These are phyloP conservation scores for Cyanodermella asteris DNA, from an alignment of 2,329 filamentous ascomycete species.

Conservation along the genomic window DNA sequence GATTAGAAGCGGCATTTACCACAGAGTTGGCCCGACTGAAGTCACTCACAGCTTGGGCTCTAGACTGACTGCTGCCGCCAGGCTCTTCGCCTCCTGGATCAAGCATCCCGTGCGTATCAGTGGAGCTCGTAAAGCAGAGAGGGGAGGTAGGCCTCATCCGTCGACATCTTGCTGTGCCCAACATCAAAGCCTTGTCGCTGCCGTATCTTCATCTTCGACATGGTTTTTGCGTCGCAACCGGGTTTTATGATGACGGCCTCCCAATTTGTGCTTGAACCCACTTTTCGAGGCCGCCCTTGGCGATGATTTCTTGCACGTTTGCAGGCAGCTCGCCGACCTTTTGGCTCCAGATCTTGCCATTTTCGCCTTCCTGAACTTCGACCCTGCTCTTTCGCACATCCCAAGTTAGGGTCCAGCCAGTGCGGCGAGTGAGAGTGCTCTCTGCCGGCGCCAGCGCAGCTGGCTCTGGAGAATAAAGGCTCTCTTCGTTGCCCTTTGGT, in stretches of 20 bases:
- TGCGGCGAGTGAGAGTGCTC: slow-evolving; percentile 45
- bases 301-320: slow-evolving; percentile 73
- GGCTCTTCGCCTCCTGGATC: too few relatives aligned
- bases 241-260: slow-evolving; percentile 3
- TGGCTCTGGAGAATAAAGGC: slow-evolving; percentile 27
- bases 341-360: slow-evolving; percentile 49
- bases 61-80: too few relatives aligned
- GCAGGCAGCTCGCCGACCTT: slow-evolving; percentile 65
- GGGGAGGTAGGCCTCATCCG: too few relatives aligned
- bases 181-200: too few relatives aligned
- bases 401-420: slow-evolving; percentile 68
- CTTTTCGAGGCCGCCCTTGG: slow-evolving; percentile 53
- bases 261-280: slow-evolving; percentile 57
- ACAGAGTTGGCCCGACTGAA: too few relatives aligned
- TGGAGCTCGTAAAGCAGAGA: too few relatives aligned
- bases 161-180: too few relatives aligned
- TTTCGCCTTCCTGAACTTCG: slow-evolving; percentile 44
- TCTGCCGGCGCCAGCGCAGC: slow-evolving; percentile 19
- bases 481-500: slow-evolving; percentile 27
- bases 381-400: slow-evolving; percentile 54
- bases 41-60: too few relatives aligned
- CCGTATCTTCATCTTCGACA: too few relatives aligned
- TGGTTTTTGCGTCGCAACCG: too few relatives aligned
- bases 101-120: too few relatives aligned
- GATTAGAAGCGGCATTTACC: too few relatives aligned